Percentiles rank a stretch among this genome's conserved stretches.
These are phyloP conservation scores for Monilinia vaccinii-corymbosi DNA, from an alignment of 2,329 filamentous ascomycete genomes.

Conservation along the genomic window DNA sequence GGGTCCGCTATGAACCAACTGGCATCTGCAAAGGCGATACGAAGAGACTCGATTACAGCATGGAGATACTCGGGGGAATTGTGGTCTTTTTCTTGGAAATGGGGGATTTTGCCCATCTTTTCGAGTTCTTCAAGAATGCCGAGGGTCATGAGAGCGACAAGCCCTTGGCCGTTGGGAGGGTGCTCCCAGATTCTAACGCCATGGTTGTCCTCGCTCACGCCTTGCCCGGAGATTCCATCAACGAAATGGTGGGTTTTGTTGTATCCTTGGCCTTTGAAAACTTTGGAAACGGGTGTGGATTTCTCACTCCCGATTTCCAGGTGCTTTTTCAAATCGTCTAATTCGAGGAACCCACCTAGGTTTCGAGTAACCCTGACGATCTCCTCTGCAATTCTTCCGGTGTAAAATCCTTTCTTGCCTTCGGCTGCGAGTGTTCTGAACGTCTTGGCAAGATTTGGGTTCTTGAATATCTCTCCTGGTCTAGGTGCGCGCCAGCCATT, in stretches of 20 bases:
- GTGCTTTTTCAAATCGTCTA: conserved; percentile 76
- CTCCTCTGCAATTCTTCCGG: conserved; percentile 71
- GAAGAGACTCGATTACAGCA: conserved; percentile 76
- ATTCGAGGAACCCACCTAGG: conserved; percentile 66
- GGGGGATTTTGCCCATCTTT: conserved; percentile 61
- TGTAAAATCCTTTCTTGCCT: conserved; percentile 87
- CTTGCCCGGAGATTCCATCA: conserved; percentile 34
- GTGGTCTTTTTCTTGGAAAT: conserved; percentile 62
- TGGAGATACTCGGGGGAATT: conserved; percentile 78
- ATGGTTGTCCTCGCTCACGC: conserved; percentile 32
- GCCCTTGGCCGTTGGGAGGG: conserved; percentile 91
- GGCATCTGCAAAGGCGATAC: conserved; percentile 83
- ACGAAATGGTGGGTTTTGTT: conserved; percentile 37
- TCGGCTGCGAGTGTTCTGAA: conserved; percentile 70
- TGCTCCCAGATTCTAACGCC: conserved; percentile 90
- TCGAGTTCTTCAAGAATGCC: conserved; percentile 87
- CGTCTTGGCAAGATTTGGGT: conserved; percentile 69
- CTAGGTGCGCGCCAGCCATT: conserved; percentile 66
- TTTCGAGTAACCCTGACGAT: conserved; percentile 69
- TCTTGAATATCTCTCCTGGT: conserved; percentile 82
- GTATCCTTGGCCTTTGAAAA: conserved; percentile 60
- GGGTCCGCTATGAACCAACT: conserved; percentile 88
- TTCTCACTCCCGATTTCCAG: conserved; percentile 63
- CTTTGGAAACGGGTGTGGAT: conserved; percentile 77
- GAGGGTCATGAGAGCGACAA: conserved; percentile 88